Conservation (phyloP, 345 rosid species). For the Rhizophora apiculata region DNA sequence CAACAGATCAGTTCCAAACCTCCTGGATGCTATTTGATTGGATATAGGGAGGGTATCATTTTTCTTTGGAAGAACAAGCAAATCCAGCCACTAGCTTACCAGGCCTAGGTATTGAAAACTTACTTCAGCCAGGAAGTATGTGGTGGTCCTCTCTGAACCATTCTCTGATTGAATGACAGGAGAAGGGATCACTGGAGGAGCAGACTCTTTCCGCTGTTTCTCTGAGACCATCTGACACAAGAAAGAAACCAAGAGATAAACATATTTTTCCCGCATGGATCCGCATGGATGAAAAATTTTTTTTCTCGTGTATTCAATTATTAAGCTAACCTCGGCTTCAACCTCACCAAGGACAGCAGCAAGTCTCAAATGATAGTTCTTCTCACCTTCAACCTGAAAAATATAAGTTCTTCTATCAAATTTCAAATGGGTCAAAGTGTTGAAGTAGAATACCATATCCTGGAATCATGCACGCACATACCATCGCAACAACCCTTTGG, state of each 20-base stretch:
- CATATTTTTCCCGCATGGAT: background rate
- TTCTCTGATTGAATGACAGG: slow-evolving; percentile 55
- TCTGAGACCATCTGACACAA: slow-evolving; percentile 79
- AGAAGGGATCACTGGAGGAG: slow-evolving; percentile 48
- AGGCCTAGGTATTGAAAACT: slow-evolving; percentile 27
- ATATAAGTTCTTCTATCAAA: slow-evolving; percentile 11
- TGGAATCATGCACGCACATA: slow-evolving; percentile 21
- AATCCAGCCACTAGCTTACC: background rate
- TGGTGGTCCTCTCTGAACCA: slow-evolving; percentile 56
- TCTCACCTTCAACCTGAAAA: slow-evolving; percentile 90
- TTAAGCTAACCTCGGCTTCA: slow-evolving; percentile 90
- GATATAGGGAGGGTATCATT: background rate
- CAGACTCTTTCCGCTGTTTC: slow-evolving; percentile 93
- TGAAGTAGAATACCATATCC: background rate
- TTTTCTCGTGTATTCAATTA: background rate
- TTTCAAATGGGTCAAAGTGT: slow-evolving; percentile 10
- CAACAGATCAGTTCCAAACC: background rate
- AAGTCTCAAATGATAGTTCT: slow-evolving; percentile 72
- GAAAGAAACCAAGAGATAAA: slow-evolving; percentile 11
- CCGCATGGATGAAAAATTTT: slow-evolving; percentile 3
- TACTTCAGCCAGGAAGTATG: slow-evolving; percentile 87
- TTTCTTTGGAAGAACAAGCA: background rate
- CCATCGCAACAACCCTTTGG: slow-evolving; percentile 94
- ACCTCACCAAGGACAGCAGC: slow-evolving; percentile 90
- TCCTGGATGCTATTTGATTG: background rate